Base-by-base conservation (phyloP, 139 green algal genomes). In the Pleodorina starrii region DNA sequence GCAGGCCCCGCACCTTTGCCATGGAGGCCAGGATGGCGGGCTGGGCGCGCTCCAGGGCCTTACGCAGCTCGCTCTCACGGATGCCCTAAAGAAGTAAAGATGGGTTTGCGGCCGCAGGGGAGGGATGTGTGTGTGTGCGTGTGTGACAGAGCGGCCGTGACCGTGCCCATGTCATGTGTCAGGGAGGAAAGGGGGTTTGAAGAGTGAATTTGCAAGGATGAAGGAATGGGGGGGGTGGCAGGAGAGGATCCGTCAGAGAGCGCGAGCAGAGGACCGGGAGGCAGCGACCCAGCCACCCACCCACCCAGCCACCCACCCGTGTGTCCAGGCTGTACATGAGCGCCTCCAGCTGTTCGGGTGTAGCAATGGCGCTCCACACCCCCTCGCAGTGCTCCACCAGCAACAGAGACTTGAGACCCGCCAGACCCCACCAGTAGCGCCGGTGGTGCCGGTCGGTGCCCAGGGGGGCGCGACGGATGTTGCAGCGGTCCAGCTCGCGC, bases 381-480 rank as follows among this genome's bases (percentile, higher is more conserved):
- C 69, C 71, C 27, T 90, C 71, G n/a, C 35, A 9, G n/a, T 76
- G 73, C 89, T 92, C 89, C 81, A 78, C 85, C 88, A 93, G 86
- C 81, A 93, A 25, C 23, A 50, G 60, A 12, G 54, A 82, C 90
- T 81, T 76, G 35, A 76, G 43, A 89, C 88, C 93, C 25, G 63
- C 89, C 89, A 92, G 59, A 0, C 84, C 89, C 89, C 89, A 92
- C 93, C 95, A 97, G 89, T 97, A 97, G 78, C 89, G 83, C 36
- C 94, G 91, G 84, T 90, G 80, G 90, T 95, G 73, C 36, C 95
- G 90, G 94, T 97, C 95, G 23, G 57, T 44, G 42, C 95, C 95
- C 48, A 97, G 85, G 1, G 93, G 89, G 42, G 94, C 89, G 29
- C 89, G 93, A 21, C 94, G 90, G 17, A 95, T 87, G 4, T 84